A percentile compares a stretch with the other conserved stretches of the same genome.
Conservation (phyloP, 2,329 filamentous ascomycete species). For the Parastagonospora nodorum region DNA sequence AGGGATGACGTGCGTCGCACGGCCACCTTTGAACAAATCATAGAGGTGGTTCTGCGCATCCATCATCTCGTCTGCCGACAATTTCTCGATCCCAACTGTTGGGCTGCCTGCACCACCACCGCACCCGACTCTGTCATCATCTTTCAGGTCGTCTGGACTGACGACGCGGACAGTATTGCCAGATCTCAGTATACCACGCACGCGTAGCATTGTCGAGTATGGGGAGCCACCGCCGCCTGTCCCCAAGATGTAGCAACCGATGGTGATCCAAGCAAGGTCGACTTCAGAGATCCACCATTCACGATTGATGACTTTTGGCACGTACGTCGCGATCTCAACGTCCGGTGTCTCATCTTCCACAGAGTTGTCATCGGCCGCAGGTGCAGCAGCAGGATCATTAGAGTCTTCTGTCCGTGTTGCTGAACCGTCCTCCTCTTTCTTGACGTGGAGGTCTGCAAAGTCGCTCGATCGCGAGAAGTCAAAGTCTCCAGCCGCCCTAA, state of each 20-base stretch:
- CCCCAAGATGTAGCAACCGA: conserved; percentile 56
- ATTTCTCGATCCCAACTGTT: conserved; percentile 50
- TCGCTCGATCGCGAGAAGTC: conserved; percentile 42
- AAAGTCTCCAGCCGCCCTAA: conserved; percentile 62
- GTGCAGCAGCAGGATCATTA: conserved; percentile 11
- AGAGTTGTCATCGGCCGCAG: conserved; percentile 19
- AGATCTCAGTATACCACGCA: conserved; percentile 47
- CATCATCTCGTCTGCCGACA: conserved; percentile 51
- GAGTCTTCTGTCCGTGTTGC: conserved; percentile 6
- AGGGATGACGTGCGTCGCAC: conserved; percentile 44
- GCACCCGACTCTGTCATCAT: conserved; percentile 52
- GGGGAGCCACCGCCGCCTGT: conserved; percentile 57
- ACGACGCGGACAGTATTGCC: conserved; percentile 50
- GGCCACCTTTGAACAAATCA: conserved; percentile 36
- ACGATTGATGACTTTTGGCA: conserved; percentile 44
- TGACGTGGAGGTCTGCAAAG: conserved; percentile 29
- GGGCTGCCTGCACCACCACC: conserved; percentile 53
- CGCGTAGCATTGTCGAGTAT: conserved; percentile 50
- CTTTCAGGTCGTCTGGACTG: conserved; percentile 50
- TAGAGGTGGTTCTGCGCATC: conserved; percentile 46
- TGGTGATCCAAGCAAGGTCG: conserved; percentile 53
- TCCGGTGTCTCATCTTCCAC: conserved; percentile 18
- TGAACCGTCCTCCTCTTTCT: conserved; percentile 22
- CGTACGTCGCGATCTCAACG: conserved; percentile 45
- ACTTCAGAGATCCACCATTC: conserved; percentile 54